phyloP scores from a whole-genome alignment of 305 asterid species.

The Ajuga reptans region DNA sequence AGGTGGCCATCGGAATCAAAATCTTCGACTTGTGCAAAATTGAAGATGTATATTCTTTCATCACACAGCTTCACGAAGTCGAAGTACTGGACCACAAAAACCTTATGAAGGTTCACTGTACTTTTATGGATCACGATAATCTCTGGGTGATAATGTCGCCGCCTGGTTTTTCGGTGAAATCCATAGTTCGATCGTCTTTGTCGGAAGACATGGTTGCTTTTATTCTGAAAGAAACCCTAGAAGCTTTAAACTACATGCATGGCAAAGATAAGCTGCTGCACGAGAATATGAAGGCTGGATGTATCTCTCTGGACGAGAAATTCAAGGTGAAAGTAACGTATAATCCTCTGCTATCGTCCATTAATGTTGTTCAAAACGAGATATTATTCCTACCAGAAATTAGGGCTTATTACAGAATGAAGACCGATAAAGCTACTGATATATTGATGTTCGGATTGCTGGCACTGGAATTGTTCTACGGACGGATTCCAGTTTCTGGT shows the following conservation, averaged over 20 bases:
- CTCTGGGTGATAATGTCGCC: conserved; percentile 9
- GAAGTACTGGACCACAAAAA: background rate
- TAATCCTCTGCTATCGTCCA: background rate
- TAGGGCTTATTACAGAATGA: background rate
- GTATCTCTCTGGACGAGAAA: background rate
- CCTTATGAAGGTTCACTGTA: background rate
- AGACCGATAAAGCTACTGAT: background rate
- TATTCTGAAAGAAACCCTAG: background rate
- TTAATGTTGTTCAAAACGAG: too few species aligned
- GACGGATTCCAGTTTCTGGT: background rate
- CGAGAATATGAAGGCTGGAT: background rate
- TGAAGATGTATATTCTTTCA: background rate
- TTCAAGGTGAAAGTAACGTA: background rate
- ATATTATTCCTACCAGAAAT: background rate
- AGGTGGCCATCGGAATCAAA: background rate
- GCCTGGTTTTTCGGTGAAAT: background rate
- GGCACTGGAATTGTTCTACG: conserved; percentile 14
- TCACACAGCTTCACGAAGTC: background rate
- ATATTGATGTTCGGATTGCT: conserved; percentile 14
- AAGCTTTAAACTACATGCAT: conserved; percentile 10
- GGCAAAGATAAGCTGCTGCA: background rate
- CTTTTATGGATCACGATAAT: background rate
- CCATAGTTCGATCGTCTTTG: background rate
- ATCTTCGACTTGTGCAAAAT: background rate
- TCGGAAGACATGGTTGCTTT: background rate